Evolutionary conservation across 257 asterid species (phyloP).

Genomic region (Paraleonurus japonicus): DNA sequence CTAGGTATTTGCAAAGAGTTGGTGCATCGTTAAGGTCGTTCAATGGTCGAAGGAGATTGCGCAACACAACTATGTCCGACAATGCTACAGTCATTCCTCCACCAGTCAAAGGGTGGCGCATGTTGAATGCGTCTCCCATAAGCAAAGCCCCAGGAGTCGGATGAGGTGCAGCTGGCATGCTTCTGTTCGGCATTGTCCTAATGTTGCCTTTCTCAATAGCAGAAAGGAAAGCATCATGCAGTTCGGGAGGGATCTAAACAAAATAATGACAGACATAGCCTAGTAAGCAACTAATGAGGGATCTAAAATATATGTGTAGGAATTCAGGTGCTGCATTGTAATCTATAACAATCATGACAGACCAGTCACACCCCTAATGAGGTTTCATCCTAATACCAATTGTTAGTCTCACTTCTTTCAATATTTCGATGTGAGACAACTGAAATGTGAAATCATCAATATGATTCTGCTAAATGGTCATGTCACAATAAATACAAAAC

Average conservation of each 20-base stretch:
- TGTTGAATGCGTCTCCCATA: constrained; percentile 58
- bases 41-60: constrained; percentile 49
- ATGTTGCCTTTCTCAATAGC: constrained; percentile 46
- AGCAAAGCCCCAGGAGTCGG: constrained; percentile 56
- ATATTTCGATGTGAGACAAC: no score
- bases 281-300: neutral
- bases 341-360: no score
- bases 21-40: constrained; percentile 42
- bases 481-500: neutral
- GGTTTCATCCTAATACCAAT: no score
- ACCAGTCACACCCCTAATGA: no score
- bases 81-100: constrained; percentile 57
- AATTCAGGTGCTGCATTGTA: no score
- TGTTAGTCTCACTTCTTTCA: no score
- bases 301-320: no score
- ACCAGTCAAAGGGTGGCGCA: constrained; percentile 57
- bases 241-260: constrained; percentile 41
- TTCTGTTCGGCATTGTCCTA: constrained; percentile 56
- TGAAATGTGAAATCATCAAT: no score
- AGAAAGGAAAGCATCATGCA: constrained; percentile 37
- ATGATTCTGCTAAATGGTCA: neutral
- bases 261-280: neutral
- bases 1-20: constrained; percentile 44
- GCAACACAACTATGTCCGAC: constrained; percentile 46
- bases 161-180: constrained; percentile 62